Evolutionary conservation across 805 yeast genomes (phyloP).

Genomic region (Ogataea naganishii): DNA sequence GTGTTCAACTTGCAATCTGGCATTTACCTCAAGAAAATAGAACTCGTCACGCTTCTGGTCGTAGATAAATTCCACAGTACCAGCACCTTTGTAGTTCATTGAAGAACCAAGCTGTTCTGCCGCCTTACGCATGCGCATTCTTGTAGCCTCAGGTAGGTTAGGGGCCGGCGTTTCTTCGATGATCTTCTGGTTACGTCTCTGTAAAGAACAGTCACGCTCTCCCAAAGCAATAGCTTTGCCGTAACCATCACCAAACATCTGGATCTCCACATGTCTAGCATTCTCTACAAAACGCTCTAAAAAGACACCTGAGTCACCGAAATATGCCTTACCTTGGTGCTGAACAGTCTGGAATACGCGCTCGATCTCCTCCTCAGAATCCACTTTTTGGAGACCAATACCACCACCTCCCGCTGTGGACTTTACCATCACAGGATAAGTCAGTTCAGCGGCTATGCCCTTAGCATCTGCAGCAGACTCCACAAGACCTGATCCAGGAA

Average conservation of each 20-base stretch:
- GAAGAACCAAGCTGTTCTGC: slow-evolving; percentile 76
- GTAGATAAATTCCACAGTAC: slow-evolving; percentile 93
- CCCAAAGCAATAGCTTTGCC: slow-evolving; percentile 93
- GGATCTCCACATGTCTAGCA: slow-evolving; percentile 94
- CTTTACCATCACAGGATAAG: slow-evolving; percentile 91
- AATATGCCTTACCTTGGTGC: slow-evolving; percentile 88
- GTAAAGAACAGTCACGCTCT: slow-evolving; percentile 96
- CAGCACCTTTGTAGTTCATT: slow-evolving; percentile 92
- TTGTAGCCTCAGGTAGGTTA: slow-evolving; percentile 71
- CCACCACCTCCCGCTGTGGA: slow-evolving; percentile 99
- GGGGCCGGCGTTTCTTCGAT: slow-evolving; percentile 99
- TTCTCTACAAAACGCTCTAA: slow-evolving; percentile 90
- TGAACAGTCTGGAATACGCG: slow-evolving; percentile 83
- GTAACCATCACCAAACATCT: slow-evolving; percentile 91
- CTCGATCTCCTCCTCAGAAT: slow-evolving; percentile 69
- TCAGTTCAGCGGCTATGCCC: slow-evolving; percentile 61
- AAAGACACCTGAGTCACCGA: slow-evolving; percentile 94
- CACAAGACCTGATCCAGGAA: slow-evolving; percentile 92
- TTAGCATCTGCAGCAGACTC: slow-evolving; percentile 65
- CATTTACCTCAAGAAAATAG: slow-evolving; percentile 92
- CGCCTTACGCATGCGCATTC: slow-evolving; percentile 67
- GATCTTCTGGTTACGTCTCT: slow-evolving; percentile 92
- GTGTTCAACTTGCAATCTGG: slow-evolving; percentile 95
- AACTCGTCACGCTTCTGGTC: slow-evolving; percentile 82
- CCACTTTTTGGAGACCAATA: slow-evolving; percentile 92